A percentile compares a stretch with the other conserved stretches of the same genome.
Conservation (phyloP, 139 green algal species). For the Coelastrella sp. region DNA sequence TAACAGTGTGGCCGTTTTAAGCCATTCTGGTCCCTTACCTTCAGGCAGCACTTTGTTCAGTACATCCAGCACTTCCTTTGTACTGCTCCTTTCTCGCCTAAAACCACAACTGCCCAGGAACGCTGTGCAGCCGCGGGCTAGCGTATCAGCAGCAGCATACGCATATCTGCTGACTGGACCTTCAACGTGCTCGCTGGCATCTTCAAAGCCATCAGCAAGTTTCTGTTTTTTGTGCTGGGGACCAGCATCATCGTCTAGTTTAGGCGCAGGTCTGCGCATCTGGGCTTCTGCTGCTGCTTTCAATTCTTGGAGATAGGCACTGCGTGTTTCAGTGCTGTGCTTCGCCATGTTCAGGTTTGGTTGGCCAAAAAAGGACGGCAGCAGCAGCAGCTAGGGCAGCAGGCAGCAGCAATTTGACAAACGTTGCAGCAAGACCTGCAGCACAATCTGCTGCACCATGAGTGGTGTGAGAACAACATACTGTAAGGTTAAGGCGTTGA, state of each 20-base stretch:
- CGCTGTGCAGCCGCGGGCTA: neutral
- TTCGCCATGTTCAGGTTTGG: neutral
- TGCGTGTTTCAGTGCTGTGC: neutral
- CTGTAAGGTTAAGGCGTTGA: too few relatives aligned
- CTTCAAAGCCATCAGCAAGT: neutral
- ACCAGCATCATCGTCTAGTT: neutral
- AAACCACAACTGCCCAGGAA: slow-evolving; percentile 28
- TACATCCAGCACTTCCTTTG: neutral
- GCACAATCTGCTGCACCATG: too few relatives aligned
- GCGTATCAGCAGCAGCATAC: slow-evolving; percentile 14
- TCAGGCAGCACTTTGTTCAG: slow-evolving; percentile 14
- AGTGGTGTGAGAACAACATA: too few relatives aligned
- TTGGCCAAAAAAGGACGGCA: neutral
- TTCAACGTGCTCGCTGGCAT: neutral
- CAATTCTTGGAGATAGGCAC: neutral
- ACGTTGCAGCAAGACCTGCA: too few relatives aligned
- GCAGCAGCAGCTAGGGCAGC: neutral
- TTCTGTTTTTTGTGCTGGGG: neutral
- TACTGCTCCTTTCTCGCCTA: neutral
- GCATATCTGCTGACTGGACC: neutral
- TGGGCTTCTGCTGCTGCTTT: slow-evolving; percentile 22
- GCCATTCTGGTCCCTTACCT: neutral
- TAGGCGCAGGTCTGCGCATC: slow-evolving; percentile 1
- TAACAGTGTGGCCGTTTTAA: neutral
- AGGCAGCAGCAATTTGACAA: too few relatives aligned